phyloP scores from a whole-genome alignment of 2,329 filamentous ascomycete genomes.

The Pestalotiopsis fici region DNA sequence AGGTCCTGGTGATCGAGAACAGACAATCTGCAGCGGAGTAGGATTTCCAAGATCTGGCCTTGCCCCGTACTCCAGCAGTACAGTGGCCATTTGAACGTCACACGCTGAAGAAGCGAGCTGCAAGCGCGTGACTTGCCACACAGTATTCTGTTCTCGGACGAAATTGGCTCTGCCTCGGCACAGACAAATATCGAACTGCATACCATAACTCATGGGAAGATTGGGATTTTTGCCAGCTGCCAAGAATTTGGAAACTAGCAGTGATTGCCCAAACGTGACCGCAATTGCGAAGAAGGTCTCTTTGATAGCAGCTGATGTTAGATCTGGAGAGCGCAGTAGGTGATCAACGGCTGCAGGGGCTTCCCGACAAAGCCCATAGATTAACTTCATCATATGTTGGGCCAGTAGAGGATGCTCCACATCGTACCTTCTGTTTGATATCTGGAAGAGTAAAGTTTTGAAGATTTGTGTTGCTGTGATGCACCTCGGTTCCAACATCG shows the following conservation, averaged over 20 bases:
- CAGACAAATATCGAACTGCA: neutral
- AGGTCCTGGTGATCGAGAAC: neutral
- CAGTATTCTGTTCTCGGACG: rapidly evolving
- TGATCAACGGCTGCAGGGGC: neutral
- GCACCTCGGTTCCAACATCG: neutral
- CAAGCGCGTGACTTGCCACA: neutral
- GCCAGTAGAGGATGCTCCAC: too few relatives aligned
- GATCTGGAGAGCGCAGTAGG: neutral
- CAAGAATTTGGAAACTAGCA: neutral
- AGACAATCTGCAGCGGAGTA: neutral
- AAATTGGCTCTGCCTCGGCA: neutral
- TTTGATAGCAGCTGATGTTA: neutral
- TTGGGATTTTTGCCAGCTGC: neutral
- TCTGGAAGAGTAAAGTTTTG: neutral
- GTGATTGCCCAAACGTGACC: neutral
- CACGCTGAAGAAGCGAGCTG: neutral
- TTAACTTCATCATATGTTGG: neutral
- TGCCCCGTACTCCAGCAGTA: neutral
- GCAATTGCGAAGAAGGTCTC: neutral
- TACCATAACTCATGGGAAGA: neutral
- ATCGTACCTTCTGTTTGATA: neutral
- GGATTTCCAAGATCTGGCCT: neutral
- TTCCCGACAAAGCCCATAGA: neutral
- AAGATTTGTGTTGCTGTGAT: neutral
- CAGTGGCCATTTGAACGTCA: neutral